phyloP scores from a whole-genome alignment of 805 yeast species.

The Candida ponderosae region DNA sequence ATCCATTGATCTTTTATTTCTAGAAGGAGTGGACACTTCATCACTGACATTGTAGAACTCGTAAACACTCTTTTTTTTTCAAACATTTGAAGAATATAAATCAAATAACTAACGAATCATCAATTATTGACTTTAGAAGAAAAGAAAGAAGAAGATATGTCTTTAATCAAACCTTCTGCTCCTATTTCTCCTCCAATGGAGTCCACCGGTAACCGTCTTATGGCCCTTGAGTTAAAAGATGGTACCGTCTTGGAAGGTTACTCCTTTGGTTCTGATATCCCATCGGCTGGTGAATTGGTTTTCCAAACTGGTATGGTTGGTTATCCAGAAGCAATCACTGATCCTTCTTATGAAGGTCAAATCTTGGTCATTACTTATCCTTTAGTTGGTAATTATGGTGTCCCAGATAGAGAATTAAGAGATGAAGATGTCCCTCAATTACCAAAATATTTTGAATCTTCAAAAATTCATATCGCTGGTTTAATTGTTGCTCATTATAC shows the following conservation, averaged over 20 bases:
- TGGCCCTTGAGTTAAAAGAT: slow-evolving; percentile 83
- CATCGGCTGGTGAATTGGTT: slow-evolving; percentile 95
- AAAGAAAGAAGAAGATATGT: slow-evolving; percentile 17
- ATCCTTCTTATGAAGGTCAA: slow-evolving; percentile 97
- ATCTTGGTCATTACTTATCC: slow-evolving; percentile 95
- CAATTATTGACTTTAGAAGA: neutral
- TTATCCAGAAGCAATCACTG: slow-evolving; percentile 95
- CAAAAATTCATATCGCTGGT: slow-evolving; percentile 92
- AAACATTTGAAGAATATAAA: neutral
- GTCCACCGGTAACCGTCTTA: slow-evolving; percentile 70
- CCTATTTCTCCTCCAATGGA: slow-evolving; percentile 91
- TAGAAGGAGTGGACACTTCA: too few species aligned
- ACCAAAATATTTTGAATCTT: slow-evolving; percentile 92
- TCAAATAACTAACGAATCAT: neutral
- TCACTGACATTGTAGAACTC: too few species aligned
- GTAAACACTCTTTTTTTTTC: too few species aligned
- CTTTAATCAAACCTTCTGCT: slow-evolving; percentile 46
- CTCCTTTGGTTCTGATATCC: slow-evolving; percentile 88
- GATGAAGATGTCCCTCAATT: slow-evolving; percentile 69
- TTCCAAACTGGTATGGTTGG: slow-evolving; percentile 99
- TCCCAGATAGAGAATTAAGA: slow-evolving; percentile 75
- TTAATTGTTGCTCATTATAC: slow-evolving; percentile 95
- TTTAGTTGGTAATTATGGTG: slow-evolving; percentile 97
- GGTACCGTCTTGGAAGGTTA: slow-evolving; percentile 87
- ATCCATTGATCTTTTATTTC: too few species aligned